phyloP scores from a whole-genome alignment of 75 land plant species.

The Sequoia sempervirens region DNA sequence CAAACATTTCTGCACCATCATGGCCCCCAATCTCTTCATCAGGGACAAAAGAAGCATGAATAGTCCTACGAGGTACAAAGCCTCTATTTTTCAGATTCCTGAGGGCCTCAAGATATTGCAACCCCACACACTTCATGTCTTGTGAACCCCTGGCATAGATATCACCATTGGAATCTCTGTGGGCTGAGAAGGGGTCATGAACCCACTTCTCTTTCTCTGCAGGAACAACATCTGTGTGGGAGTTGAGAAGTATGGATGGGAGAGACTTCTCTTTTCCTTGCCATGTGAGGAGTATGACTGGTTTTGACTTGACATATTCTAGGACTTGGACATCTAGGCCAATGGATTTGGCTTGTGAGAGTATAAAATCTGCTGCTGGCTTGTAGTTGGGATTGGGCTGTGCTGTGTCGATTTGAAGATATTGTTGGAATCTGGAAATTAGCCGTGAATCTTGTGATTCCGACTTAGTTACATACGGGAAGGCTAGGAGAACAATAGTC shows the following conservation, averaged over 20 bases:
- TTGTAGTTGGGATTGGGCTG: slow-evolving; percentile 77
- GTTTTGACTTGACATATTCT: slow-evolving; percentile 67
- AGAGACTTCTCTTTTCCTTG: slow-evolving; percentile 53
- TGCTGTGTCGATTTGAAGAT: slow-evolving; percentile 74
- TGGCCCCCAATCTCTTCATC: slow-evolving; percentile 95
- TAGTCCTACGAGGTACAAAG: slow-evolving; percentile 52
- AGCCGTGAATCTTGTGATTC: not conserved
- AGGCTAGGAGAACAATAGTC: not conserved
- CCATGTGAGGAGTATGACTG: slow-evolving; percentile 83
- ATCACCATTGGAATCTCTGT: slow-evolving; percentile 43
- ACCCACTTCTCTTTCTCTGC: slow-evolving; percentile 70
- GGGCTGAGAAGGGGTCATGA: slow-evolving; percentile 69
- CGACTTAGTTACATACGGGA: not conserved
- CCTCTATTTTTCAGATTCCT: slow-evolving; percentile 45
- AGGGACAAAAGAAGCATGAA: slow-evolving; percentile 82
- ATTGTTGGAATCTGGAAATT: slow-evolving; percentile 61
- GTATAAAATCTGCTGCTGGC: slow-evolving; percentile 49
- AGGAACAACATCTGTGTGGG: slow-evolving; percentile 92
- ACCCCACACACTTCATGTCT: slow-evolving; percentile 96
- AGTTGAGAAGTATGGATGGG: slow-evolving; percentile 83
- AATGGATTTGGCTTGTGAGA: slow-evolving; percentile 48
- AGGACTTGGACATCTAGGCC: slow-evolving; percentile 37
- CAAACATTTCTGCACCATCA: slow-evolving; percentile 64
- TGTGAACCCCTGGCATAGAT: slow-evolving; percentile 90
- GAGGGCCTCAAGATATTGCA: slow-evolving; percentile 94